Conservation (phyloP, 2,329 filamentous ascomycete species). For the Teratosphaeria destructans region DNA sequence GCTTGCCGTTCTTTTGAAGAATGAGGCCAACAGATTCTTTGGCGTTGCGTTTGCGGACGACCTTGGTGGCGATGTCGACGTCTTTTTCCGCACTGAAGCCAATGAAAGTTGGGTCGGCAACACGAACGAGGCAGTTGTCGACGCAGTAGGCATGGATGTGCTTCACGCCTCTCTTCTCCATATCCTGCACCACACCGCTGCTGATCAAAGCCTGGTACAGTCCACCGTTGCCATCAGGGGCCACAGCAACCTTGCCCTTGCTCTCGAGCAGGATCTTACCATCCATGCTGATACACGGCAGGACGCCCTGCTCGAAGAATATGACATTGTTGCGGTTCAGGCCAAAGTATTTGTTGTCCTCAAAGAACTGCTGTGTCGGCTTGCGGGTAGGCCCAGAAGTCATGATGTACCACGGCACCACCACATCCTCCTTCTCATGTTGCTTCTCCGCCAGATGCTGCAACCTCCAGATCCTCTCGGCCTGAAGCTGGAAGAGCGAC, state of each 20-base stretch:
- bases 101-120: constrained; percentile 93
- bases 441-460: constrained; percentile 70
- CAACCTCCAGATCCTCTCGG: constrained; percentile 80
- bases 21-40: constrained; percentile 95
- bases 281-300: constrained; percentile 94
- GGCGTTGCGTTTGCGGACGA: constrained; percentile 95
- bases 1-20: constrained; percentile 86
- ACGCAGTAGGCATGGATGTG: constrained; percentile 98
- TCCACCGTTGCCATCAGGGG: constrained; percentile 93
- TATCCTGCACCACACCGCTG: constrained; percentile 72
- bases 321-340: constrained; percentile 73
- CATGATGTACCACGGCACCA: constrained; percentile 98
- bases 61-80: constrained; percentile 95
- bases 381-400: constrained; percentile 87
- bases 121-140: constrained; percentile 97
- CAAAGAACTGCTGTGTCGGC: constrained; percentile 89
- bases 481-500: constrained; percentile 95
- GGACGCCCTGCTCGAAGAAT: constrained; percentile 92
- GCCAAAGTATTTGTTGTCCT: constrained; percentile 83
- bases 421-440: constrained; percentile 48
- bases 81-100: constrained; percentile 81
- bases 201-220: constrained; percentile 85
- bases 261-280: constrained; percentile 91
- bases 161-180: constrained; percentile 79
- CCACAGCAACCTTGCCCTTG: constrained; percentile 84